Conservation (phyloP, 2,329 filamentous ascomycete genomes). For the Ilyonectria destructans region DNA sequence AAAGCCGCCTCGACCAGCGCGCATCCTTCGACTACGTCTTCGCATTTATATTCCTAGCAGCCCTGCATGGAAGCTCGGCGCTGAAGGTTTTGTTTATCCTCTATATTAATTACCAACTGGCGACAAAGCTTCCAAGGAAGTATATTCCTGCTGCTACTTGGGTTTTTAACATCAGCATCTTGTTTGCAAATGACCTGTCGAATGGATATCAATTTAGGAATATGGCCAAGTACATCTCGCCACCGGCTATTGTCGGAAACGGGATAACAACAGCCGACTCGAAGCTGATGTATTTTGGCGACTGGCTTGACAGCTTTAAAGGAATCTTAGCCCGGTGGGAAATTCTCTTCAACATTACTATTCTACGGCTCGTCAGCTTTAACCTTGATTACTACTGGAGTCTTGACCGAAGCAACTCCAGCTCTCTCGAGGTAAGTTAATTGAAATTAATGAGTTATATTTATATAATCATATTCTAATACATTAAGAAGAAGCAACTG, state of each 20-base stretch:
- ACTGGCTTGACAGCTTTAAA: conserved; percentile 83
- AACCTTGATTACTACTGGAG: conserved; percentile 99
- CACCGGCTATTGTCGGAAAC: conserved; percentile 52
- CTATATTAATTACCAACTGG: conserved; percentile 85
- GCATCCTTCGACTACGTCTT: conserved; percentile 88
- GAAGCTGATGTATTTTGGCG: conserved; percentile 73
- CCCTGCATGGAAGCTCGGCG: conserved; percentile 88
- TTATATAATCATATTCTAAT: conserved; percentile 67
- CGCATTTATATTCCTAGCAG: conserved; percentile 83
- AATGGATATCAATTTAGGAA: conserved; percentile 82
- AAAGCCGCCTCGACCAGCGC: conserved; percentile 77
- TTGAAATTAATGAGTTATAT: neutral
- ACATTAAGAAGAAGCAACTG: conserved; percentile 92
- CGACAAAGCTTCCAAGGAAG: conserved; percentile 78
- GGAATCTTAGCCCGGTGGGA: conserved; percentile 93
- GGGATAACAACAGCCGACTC: conserved; percentile 53
- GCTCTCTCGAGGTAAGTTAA: conserved; percentile 83
- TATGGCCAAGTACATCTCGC: conserved; percentile 70
- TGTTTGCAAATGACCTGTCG: conserved; percentile 92
- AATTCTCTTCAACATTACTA: conserved; percentile 97
- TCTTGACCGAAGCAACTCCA: conserved; percentile 74
- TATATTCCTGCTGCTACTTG: conserved; percentile 86
- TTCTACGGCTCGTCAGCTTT: conserved; percentile 94
- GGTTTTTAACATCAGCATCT: conserved; percentile 87
- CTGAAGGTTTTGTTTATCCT: conserved; percentile 88